Percentiles rank a stretch among this genome's conserved stretches.
Conservation (phyloP, 2,329 filamentous ascomycete species). For the Cercospora sp. region DNA sequence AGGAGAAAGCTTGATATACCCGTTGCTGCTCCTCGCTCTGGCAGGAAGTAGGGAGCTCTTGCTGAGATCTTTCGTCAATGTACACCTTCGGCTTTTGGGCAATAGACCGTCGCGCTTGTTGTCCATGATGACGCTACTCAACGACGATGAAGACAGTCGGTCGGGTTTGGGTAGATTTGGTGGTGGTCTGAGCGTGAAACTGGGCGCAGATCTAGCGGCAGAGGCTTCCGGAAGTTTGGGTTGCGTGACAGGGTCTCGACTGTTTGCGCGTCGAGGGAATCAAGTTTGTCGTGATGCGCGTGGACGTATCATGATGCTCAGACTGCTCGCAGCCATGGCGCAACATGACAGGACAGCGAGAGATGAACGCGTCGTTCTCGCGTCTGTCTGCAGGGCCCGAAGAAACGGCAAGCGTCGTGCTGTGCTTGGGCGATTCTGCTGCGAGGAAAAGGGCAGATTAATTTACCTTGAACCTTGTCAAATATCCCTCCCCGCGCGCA, state of each 20-base stretch:
- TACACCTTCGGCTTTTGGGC: not conserved
- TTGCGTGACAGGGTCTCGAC: not conserved
- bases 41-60: not conserved
- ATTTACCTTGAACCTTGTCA: conserved; percentile 15
- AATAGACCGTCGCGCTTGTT: not conserved
- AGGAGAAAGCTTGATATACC: not conserved
- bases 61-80: not conserved
- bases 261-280: not conserved
- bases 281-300: not conserved
- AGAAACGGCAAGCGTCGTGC: not conserved
- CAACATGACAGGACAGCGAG: not conserved
- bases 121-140: not conserved
- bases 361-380: not conserved
- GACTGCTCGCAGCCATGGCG: not conserved
- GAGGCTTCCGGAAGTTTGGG: not conserved
- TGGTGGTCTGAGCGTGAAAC: not conserved
- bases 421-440: not conserved
- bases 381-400: not conserved
- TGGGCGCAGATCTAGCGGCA: not conserved
- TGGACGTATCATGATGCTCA: not conserved
- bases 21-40: not conserved
- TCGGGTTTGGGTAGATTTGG: not conserved
- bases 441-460: conserved; percentile 6
- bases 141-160: not conserved
- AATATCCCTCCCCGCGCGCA: conserved; percentile 5